Conservation (phyloP, 257 asterid genomes). For the Solanum tarapatanum region DNA sequence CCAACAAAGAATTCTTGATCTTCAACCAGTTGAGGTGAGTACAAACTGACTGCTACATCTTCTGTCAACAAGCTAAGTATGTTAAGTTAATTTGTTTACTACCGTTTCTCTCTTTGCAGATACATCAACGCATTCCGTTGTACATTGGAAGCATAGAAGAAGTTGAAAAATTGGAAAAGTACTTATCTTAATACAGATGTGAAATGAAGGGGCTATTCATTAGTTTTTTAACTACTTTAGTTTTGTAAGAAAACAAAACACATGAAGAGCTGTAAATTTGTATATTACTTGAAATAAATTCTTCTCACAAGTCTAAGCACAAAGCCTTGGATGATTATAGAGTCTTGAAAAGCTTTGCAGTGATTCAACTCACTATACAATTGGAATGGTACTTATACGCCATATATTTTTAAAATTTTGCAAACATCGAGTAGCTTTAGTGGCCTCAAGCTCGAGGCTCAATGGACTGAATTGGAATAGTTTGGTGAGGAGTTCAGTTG, state of each 20-base stretch:
- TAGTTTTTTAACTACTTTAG: neutral
- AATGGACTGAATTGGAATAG: neutral
- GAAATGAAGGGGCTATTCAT: neutral
- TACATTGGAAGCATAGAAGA: constrained; percentile 83
- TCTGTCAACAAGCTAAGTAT: neutral
- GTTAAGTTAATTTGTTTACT: neutral
- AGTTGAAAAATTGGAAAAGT: constrained; percentile 81
- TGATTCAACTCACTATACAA: neutral
- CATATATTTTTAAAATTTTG: neutral
- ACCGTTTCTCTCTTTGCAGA: constrained; percentile 22
- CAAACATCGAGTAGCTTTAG: neutral
- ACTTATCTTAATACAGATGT: constrained; percentile 31
- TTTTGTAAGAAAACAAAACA: neutral
- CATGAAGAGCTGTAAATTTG: neutral
- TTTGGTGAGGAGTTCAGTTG: neutral
- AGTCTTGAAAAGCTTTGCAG: neutral
- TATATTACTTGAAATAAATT: neutral
- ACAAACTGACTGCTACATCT: neutral
- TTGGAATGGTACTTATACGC: neutral
- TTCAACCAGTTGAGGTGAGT: constrained; percentile 30
- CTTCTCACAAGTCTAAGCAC: too few relatives aligned
- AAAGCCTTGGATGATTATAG: neutral
- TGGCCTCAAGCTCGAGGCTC: neutral
- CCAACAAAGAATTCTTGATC: constrained; percentile 48
- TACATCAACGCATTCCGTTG: constrained; percentile 78